These are phyloP conservation scores for Herpotrichia juniperi DNA, from an alignment of 2,329 filamentous ascomycete species.

Conservation along the genomic window DNA sequence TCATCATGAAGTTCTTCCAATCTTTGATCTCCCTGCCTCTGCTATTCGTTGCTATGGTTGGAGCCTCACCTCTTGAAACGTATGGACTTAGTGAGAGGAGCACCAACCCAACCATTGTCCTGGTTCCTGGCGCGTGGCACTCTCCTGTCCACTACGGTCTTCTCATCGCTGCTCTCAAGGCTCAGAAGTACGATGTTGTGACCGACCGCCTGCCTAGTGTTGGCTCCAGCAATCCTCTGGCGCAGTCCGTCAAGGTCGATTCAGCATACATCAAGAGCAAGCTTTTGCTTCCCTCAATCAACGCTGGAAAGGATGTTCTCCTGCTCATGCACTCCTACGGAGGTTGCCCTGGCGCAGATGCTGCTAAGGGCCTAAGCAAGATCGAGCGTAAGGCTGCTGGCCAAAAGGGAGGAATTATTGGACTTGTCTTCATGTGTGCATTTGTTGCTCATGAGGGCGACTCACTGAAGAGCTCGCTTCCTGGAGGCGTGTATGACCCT, in stretches of 20 bases:
- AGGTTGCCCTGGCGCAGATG: background rate
- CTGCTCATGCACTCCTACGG: slow-evolving; percentile 7
- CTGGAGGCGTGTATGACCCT: background rate
- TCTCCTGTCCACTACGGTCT: slow-evolving; percentile 3
- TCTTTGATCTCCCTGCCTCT: too few relatives aligned
- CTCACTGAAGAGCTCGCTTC: background rate
- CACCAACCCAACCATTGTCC: slow-evolving; percentile 18
- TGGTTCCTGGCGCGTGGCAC: slow-evolving; percentile 17
- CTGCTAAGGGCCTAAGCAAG: slow-evolving; percentile 2
- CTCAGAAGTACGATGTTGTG: slow-evolving; percentile 17
- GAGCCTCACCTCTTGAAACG: too few relatives aligned
- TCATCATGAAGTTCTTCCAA: too few relatives aligned
- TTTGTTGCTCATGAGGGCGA: background rate
- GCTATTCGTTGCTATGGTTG: too few relatives aligned
- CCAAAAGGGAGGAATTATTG: slow-evolving; percentile 6
- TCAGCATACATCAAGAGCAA: background rate
- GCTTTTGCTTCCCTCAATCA: background rate
- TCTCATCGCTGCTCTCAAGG: background rate
- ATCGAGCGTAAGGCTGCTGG: background rate
- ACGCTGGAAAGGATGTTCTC: slow-evolving; percentile 1
- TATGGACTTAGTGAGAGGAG: background rate
- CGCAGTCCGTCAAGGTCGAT: background rate
- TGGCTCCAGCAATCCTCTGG: background rate
- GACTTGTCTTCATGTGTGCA: background rate
- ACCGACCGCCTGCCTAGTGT: slow-evolving; percentile 15